phyloP scores from a whole-genome alignment of 371 early-diverging fungal species.

The Haplosporangium sp. region DNA sequence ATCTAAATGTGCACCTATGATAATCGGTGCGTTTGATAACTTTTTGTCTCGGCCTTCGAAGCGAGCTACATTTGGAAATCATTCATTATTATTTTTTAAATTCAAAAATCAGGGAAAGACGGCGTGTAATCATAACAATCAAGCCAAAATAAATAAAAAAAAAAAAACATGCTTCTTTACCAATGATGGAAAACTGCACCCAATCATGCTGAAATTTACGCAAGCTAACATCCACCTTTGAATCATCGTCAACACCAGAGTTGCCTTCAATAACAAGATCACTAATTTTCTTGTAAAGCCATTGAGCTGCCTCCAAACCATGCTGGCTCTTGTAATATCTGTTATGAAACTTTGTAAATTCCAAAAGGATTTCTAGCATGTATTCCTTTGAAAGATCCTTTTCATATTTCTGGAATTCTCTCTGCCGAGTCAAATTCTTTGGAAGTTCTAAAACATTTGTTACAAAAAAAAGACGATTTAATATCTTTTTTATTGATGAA shows the following conservation, averaged over 20 bases:
- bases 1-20: slow-evolving; percentile 94
- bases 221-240: slow-evolving; percentile 72
- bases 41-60: slow-evolving; percentile 71
- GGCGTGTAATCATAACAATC: no score
- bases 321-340: slow-evolving; percentile 88
- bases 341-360: slow-evolving; percentile 85
- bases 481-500: no score
- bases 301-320: slow-evolving; percentile 79
- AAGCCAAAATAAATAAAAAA: no score
- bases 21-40: slow-evolving; percentile 73
- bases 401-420: slow-evolving; percentile 68
- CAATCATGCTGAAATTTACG: slow-evolving; percentile 78
- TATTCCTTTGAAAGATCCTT: slow-evolving; percentile 67
- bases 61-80: slow-evolving; percentile 56
- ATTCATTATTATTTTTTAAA: no score
- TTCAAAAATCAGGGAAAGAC: no score
- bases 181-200: slow-evolving; percentile 72
- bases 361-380: slow-evolving; percentile 74
- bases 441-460: slow-evolving; percentile 58
- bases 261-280: slow-evolving; percentile 58
- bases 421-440: slow-evolving; percentile 57
- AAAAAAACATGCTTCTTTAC: slow-evolving; percentile 10
- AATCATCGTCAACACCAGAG: slow-evolving; percentile 27
- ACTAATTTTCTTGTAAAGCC: slow-evolving; percentile 76
- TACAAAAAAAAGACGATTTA: not conserved